phyloP scores from a whole-genome alignment of 805 yeast genomes.

The Suhomyces canberraensis region DNA sequence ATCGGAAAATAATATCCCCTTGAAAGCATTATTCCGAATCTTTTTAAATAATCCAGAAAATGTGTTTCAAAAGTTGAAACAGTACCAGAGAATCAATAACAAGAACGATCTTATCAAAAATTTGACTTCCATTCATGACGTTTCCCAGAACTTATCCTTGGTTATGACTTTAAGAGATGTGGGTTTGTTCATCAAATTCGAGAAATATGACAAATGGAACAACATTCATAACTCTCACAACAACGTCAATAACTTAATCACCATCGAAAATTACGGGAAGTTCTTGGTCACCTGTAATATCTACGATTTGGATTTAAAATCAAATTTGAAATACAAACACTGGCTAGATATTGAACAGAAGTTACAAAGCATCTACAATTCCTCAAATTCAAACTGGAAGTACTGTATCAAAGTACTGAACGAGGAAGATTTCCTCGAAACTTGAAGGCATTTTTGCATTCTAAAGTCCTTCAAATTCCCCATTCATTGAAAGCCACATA shows the following conservation, averaged over 20 bases:
- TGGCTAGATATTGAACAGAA: constrained; percentile 45
- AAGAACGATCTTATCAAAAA: constrained; percentile 31
- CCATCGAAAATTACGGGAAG: constrained; percentile 21
- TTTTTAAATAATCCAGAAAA: constrained; percentile 29
- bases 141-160: constrained; percentile 36
- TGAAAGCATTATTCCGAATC: constrained; percentile 27
- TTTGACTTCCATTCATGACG: constrained; percentile 33
- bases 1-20: constrained; percentile 28
- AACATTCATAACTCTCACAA: constrained; percentile 29
- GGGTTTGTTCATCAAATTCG: constrained; percentile 46
- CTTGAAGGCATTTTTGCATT: no score
- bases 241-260: constrained; percentile 23
- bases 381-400: constrained; percentile 28
- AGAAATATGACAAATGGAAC: constrained; percentile 24
- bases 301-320: constrained; percentile 50
- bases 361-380: constrained; percentile 31
- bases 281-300: constrained; percentile 36
- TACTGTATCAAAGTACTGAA: constrained; percentile 19
- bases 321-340: constrained; percentile 38
- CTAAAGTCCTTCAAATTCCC: no score
- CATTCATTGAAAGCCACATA: no score
- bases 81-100: constrained; percentile 32
- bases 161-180: constrained; percentile 59
- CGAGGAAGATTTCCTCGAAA: constrained; percentile 1
- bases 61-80: constrained; percentile 32